A percentile compares a stretch with the other conserved stretches of the same genome.
Evolutionary conservation across 768 basidiomycete genomes (phyloP).

Genomic region (Amanita inopinata): DNA sequence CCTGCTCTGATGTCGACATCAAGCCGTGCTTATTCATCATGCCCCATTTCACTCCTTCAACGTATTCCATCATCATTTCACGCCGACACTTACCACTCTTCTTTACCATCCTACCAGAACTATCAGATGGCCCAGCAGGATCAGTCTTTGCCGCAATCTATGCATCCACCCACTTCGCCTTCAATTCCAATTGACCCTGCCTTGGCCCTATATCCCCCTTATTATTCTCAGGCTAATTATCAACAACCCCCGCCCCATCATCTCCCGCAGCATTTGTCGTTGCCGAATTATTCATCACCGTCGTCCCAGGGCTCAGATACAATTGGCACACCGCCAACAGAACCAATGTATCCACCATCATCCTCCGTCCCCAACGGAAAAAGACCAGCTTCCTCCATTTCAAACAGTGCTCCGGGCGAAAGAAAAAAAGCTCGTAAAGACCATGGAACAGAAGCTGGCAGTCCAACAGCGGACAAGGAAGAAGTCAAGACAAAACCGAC

Average conservation of each 20-base stretch:
- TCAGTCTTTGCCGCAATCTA: slow-evolving; percentile 31
- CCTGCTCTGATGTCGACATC: slow-evolving; percentile 22
- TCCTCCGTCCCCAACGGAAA: slow-evolving; percentile 52
- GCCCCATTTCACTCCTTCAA: slow-evolving; percentile 16
- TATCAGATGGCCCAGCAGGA: slow-evolving; percentile 30
- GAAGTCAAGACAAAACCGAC: slow-evolving; percentile 76
- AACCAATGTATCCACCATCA: slow-evolving; percentile 44
- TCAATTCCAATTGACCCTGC: slow-evolving; percentile 63
- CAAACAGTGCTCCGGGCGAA: slow-evolving; percentile 27
- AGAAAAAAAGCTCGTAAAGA: slow-evolving; percentile 58
- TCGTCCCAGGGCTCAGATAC: slow-evolving; percentile 75
- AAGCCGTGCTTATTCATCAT: slow-evolving; percentile 25
- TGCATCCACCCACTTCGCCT: slow-evolving; percentile 49
- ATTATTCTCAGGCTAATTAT: slow-evolving; percentile 43
- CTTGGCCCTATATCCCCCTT: slow-evolving; percentile 55
- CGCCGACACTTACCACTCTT: too few relatives aligned
- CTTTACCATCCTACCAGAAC: slow-evolving; percentile 21
- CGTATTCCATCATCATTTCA: slow-evolving; percentile 18
- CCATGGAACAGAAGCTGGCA: slow-evolving; percentile 43
- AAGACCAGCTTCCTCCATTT: slow-evolving; percentile 46
- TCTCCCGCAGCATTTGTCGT: slow-evolving; percentile 45
- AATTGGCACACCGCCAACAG: slow-evolving; percentile 63
- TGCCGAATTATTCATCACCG: slow-evolving; percentile 61
- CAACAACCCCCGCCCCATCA: slow-evolving; percentile 38
- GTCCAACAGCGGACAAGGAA: slow-evolving; percentile 49